phyloP scores from a whole-genome alignment of 2,329 filamentous ascomycete species.

The Venturia carpophila region DNA sequence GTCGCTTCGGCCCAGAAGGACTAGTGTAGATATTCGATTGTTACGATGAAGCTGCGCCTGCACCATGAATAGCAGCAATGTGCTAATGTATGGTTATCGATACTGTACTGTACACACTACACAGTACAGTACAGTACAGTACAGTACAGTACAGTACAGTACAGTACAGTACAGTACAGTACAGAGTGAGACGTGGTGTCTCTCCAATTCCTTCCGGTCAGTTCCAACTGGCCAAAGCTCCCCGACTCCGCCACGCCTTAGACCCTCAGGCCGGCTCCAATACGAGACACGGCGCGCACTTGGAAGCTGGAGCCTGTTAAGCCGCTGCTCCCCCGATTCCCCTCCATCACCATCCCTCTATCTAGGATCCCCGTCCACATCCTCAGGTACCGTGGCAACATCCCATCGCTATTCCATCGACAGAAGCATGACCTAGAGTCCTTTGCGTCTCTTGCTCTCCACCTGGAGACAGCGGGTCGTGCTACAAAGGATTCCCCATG shows the following conservation, averaged over 20 bases:
- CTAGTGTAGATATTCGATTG: no score
- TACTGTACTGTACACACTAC: no score
- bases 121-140: no score
- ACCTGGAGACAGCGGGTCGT: slow-evolving; percentile 2
- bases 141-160: no score
- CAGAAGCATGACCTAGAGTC: slow-evolving; percentile 5
- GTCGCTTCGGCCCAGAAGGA: no score
- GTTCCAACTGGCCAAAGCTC: neutral
- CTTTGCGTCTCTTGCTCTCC: slow-evolving; percentile 10
- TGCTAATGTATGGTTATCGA: no score
- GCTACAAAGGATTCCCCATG: slow-evolving; percentile 15
- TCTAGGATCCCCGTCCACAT: neutral
- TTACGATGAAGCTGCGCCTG: no score
- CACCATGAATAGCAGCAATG: no score
- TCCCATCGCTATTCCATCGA: neutral
- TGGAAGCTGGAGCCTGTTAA: slow-evolving; percentile 10
- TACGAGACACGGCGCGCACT: neutral
- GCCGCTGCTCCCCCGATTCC: neutral
- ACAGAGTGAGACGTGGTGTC: neutral
- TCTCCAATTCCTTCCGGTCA: slow-evolving; percentile 10
- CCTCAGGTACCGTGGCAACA: slow-evolving; percentile 9
- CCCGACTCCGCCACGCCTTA: neutral
- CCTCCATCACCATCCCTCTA: neutral
- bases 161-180: no score
- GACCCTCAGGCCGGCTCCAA: neutral